Base-by-base conservation (phyloP, 2,329 filamentous ascomycete species). In the Atkinsonella hypoxylon region DNA sequence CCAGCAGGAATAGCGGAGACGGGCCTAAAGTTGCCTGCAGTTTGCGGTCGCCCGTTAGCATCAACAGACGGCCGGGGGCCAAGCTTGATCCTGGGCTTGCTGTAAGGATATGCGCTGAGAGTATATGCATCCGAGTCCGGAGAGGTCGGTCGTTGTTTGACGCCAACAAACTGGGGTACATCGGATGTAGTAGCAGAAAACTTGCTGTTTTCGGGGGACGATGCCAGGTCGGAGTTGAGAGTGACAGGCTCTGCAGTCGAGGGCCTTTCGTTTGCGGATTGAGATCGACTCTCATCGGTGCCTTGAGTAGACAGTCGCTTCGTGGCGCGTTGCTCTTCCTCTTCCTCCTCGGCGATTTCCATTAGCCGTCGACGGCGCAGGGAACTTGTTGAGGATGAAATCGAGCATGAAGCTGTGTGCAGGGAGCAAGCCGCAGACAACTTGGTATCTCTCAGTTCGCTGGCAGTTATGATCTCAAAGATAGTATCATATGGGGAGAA, bases 321-420 rank as follows among this genome's bases (percentile, higher is more conserved):
- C 41, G 69, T 70, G 30, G 79, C 72, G n/a, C 65, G 64, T 55
- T 78, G 68, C 53, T 83, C 81, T 60, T 95, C 89, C 62, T 94
- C 89, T 49, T 85, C 87, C 69, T 93, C 87, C 68, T 97, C 93
- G n/a, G 85, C 83, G 64, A 97, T 96, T 69, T 95, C 91, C 70
- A 91, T 85, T 59, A 97, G 72, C 57, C 87, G 83, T 59, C 84
- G 80, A 61, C 83, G 78, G 53, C 85, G 81, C 56, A 89, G 73
- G 5, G 89, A 94, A 63, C 86, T 89, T 46, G 81, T 86, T 4
- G 88, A 91, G 11, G 90, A 95, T 26, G 85, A 89, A 57, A 83
- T 87, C 18, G 91, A 95, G 39, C 84, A 85, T 12, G 88, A 88
- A 8, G 89, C 88, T 39, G 90, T 86, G 68, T 96, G 89, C 49